Base-by-base conservation (phyloP, 2,329 filamentous ascomycete species). In the Diatrype stigma region DNA sequence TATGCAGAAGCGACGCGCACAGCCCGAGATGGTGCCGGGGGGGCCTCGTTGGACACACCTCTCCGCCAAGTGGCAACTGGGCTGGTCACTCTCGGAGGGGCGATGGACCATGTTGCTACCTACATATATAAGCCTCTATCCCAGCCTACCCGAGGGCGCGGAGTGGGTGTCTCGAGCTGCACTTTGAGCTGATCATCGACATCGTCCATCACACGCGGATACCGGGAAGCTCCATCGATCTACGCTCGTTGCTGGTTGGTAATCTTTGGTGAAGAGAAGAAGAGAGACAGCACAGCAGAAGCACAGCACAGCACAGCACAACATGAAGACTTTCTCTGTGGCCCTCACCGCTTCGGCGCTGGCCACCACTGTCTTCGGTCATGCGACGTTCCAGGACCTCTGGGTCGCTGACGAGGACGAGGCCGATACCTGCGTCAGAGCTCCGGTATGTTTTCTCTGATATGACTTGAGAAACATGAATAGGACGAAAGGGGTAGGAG, bases 321-420 rank as follows among this genome's bases (percentile, higher is more conserved):
- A 32, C 50, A 60, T 60, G 58, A 60, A 50, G 52, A 45, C 54
- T 22, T 19, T 49, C 19, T 11, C 42, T 10, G 42, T 51, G 22
- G 42, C 53, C 4, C 45, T 60, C 23, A 55, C 46, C 12, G 26
- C 50, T 3, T 51, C 50, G 19, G 32, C 50, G 44, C 28, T 60
- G 34, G 70, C 66, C 16, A 60, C 63, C 32, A 57, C 70, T 26
- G 74, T 69, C 16, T 60, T 70, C 45, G 71, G 69, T 46, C 78
- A 81, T 55, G 75, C 78, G 40, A 75, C 71, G 30, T 80, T 78
- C 66, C 77, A 80, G 56, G 64, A 76, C 14, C 64, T 78, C 34
- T 78, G 74, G 73, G 72, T 77, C 23, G 67, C 73, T 49, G 73
- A 70, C 11, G 63, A 69, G 22, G 75, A 71, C 50, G 59, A 70